Base-by-base conservation (phyloP, 2,329 filamentous ascomycete genomes). In the Exophiala aquamarina region DNA sequence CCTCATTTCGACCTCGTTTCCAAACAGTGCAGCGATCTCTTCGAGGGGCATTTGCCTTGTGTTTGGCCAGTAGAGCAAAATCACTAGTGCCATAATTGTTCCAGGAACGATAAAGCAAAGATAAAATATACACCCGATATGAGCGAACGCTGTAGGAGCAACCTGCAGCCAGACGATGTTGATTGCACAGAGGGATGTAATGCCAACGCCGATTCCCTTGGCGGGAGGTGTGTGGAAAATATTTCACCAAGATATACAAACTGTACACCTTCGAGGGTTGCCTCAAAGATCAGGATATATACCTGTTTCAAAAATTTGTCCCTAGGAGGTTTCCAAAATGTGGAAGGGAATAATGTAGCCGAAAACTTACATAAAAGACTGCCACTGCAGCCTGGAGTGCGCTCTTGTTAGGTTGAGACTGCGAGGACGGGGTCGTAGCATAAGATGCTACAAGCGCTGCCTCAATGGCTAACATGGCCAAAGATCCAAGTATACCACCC, bases 371-470 rank as follows among this genome's bases (percentile, higher is more conserved):
- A 32, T 43, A 35, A 32, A 67, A 58, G 54, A 70, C 69, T 46
- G 69, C 68, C 0, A 70, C 62, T 3, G 62, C 65, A 2, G 63
- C 67, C 20, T 60, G 58, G 6, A 66, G 59, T 2, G 63, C 56
- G 3, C 41, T 50, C 9, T 43, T n/a, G 47, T 69, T 67, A 7
- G 44, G 44, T 13, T 45, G 10, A 8, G 23, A 26, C 29, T 43
- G 15, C 3, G 36, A 20, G 23, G 41, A 36, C 8, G 44, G 36
- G 1, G 34, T 26, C 9, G 44, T 41, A 15, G 44, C 44, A 19
- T 34, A 47, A 33, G 15, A 19, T n/a, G 44, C 44, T 10, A 47
- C 36, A 15, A 47, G 26, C 10, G 36, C 44, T 7, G 44, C 44
- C 15, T 34, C 26, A 15, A 41, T 18, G 17, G 20, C 14, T 19